phyloP scores from a whole-genome alignment of 1,139 yeast species.

The Yamadazyma mexicana region DNA sequence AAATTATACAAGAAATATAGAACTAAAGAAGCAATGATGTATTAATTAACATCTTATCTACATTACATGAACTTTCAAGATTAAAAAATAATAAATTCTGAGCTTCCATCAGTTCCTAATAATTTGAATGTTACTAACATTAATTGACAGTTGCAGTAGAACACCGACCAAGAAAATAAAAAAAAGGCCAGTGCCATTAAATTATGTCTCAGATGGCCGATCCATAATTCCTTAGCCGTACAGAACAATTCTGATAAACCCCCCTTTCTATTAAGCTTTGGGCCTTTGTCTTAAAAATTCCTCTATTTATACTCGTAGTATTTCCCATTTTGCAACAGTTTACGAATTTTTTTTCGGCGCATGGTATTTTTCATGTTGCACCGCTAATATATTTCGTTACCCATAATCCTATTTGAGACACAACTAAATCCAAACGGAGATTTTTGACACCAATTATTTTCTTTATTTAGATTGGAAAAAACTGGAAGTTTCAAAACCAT shows the following conservation, averaged over 20 bases:
- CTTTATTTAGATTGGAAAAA: not conserved
- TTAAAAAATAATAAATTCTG: conserved; percentile 5
- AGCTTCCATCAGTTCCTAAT: not conserved
- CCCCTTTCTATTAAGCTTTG: not conserved
- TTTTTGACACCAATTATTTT: too few relatives aligned
- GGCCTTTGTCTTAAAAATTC: not conserved
- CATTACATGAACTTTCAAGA: conserved; percentile 18
- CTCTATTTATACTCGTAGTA: too few relatives aligned
- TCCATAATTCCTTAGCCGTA: too few relatives aligned
- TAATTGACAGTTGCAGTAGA: not conserved
- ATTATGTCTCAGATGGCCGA: too few relatives aligned
- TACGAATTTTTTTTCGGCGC: too few relatives aligned
- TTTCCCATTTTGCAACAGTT: too few relatives aligned
- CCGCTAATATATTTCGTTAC: conserved; percentile 1
- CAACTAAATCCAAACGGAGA: too few relatives aligned
- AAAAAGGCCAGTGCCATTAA: too few relatives aligned
- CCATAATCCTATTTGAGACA: conserved; percentile 1
- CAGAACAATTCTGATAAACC: too few relatives aligned
- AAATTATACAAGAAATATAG: too few relatives aligned
- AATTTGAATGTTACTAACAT: not conserved
- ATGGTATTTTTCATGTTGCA: not conserved
- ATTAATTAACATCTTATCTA: conserved; percentile 15
- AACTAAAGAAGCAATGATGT: conserved; percentile 6
- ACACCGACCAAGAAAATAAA: too few relatives aligned
- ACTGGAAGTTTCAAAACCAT: not conserved